Percentiles rank a stretch among this genome's conserved stretches.
Conservation (phyloP, 257 asterid species). For the Handroanthus guayacan region DNA sequence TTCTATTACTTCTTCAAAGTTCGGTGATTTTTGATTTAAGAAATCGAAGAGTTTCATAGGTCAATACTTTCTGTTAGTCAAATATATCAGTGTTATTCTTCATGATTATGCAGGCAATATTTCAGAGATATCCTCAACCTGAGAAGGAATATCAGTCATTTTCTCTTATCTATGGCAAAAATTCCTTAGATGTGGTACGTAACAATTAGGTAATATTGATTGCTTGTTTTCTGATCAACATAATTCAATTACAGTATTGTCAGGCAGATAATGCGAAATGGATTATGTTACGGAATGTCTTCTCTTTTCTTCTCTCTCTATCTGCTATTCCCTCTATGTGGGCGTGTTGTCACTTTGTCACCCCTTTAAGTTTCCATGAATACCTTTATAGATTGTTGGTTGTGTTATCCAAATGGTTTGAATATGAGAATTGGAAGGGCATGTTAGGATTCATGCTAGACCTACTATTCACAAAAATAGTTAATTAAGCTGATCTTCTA, state of each 20-base stretch:
- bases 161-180: constrained; percentile 68
- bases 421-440: neutral
- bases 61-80: neutral
- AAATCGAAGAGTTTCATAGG: neutral
- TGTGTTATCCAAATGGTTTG: neutral
- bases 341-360: neutral
- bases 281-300: neutral
- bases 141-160: constrained; percentile 86
- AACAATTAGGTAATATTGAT: constrained; percentile 24
- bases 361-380: neutral
- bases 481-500: neutral
- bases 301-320: neutral
- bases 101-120: constrained; percentile 53
- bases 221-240: constrained; percentile 11
- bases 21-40: neutral
- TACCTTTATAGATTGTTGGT: constrained; percentile 14
- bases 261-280: neutral
- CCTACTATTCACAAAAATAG: constrained; percentile 4
- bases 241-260: neutral
- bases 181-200: constrained; percentile 77
- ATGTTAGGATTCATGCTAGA: neutral
- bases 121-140: constrained; percentile 78
- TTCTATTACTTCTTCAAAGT: neutral
- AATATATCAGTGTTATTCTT: constrained; percentile 6
- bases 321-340: neutral